A percentile compares a stretch with the other conserved stretches of the same genome.
Evolutionary conservation across 2,329 filamentous ascomycete genomes (phyloP).

Genomic region (Pyrenochaeta sp.): DNA sequence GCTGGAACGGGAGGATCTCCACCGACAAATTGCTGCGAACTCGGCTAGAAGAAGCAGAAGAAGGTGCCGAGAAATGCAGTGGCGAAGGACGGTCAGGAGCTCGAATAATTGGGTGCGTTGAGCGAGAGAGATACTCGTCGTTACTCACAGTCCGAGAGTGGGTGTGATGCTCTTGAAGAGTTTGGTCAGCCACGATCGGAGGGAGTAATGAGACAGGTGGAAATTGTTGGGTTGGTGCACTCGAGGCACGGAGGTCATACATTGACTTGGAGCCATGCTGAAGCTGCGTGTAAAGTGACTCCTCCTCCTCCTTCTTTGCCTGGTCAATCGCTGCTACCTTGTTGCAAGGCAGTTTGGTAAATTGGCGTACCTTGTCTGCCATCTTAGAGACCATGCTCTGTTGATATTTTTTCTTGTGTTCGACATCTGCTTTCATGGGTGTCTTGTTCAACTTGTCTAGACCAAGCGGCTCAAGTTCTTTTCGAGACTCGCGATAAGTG

Average conservation of each 20-base stretch:
- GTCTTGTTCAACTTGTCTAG: conserved; percentile 15
- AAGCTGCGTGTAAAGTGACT: conserved; percentile 10
- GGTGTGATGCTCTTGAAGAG: not conserved
- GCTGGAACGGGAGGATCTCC: conserved; percentile 7
- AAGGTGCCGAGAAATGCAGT: not conserved
- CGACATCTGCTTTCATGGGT: conserved; percentile 7
- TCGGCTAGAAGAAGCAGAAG: conserved; percentile 6
- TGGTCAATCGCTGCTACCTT: conserved; percentile 9
- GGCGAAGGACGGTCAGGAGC: not conserved
- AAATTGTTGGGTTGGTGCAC: not conserved
- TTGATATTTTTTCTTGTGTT: conserved; percentile 18
- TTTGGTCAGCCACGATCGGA: not conserved
- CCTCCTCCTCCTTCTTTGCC: conserved; percentile 2
- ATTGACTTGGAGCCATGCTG: conserved; percentile 9
- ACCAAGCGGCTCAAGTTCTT: conserved; percentile 12
- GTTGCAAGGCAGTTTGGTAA: conserved; percentile 6
- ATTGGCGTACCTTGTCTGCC: conserved; percentile 16
- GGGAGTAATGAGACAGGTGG: not conserved
- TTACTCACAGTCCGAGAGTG: conserved; percentile 12
- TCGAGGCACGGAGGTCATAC: conserved; percentile 12
- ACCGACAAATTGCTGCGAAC: conserved; percentile 20
- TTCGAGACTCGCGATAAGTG: conserved; percentile 15
- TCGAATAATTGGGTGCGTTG: not conserved
- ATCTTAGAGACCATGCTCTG: conserved; percentile 6
- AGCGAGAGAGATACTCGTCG: conserved; percentile 15